Evolutionary conservation across 1,139 yeast species (phyloP).

Genomic region (Zygosaccharomyces pseudobailii): DNA sequence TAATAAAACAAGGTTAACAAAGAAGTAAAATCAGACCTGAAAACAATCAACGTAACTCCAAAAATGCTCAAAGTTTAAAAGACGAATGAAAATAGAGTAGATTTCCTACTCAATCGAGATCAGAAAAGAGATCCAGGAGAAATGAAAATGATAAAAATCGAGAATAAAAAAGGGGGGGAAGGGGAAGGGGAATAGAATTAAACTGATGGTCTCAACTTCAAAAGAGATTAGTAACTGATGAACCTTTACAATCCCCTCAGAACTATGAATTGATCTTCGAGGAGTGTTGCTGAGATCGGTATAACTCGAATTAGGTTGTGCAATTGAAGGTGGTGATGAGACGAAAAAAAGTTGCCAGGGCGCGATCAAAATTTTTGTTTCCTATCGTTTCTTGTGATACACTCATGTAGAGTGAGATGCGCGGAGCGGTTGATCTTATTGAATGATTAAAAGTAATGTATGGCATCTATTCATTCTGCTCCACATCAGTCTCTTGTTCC

Average conservation of each 20-base stretch:
- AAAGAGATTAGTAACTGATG: neutral
- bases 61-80: neutral
- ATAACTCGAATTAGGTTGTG: neutral
- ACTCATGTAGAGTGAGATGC: neutral
- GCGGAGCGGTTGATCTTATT: neutral
- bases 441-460: neutral
- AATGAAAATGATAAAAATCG: neutral
- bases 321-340: neutral
- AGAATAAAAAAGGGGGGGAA: neutral
- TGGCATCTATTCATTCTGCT: neutral
- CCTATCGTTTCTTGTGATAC: neutral
- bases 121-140: neutral
- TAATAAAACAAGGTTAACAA: neutral
- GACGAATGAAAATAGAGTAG: neutral
- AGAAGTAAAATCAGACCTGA: neutral
- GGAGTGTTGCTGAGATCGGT: neutral
- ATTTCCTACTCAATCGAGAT: neutral
- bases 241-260: neutral
- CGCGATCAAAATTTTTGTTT: neutral
- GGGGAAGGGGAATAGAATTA: neutral
- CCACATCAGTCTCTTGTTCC: neutral
- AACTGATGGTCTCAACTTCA: neutral
- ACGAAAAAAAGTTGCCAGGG: constrained; percentile 1
- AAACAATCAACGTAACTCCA: neutral
- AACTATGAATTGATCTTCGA: neutral